These are phyloP conservation scores for Fonsecaea pedrosoi DNA, from an alignment of 2,329 filamentous ascomycete species.

Conservation along the genomic window DNA sequence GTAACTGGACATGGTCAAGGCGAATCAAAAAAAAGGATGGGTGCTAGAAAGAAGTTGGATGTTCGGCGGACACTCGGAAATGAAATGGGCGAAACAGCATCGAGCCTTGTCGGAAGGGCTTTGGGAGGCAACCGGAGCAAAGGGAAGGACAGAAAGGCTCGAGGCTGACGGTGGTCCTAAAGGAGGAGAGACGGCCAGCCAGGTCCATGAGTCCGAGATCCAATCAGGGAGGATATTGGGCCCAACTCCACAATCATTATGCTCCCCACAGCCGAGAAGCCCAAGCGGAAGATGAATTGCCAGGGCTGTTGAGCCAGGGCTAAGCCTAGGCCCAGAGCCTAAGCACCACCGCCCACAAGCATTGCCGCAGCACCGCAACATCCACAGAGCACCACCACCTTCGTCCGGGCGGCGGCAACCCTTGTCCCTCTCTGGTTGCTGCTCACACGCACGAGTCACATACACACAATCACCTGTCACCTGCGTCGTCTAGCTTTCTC, in stretches of 20 bases:
- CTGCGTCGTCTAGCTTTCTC: constrained; percentile 15
- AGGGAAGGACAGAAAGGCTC: constrained; percentile 19
- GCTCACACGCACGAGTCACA: constrained; percentile 21
- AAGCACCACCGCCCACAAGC: background rate
- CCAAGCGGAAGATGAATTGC: background rate
- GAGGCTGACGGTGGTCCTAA: background rate
- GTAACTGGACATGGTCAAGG: background rate
- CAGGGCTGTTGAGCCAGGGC: background rate
- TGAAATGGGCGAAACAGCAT: background rate
- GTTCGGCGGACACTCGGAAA: background rate
- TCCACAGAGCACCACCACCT: background rate
- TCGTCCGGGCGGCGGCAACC: background rate
- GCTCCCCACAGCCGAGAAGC: constrained; percentile 17
- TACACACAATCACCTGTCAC: constrained; percentile 16
- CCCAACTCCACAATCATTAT: constrained; percentile 17
- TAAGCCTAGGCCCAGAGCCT: background rate
- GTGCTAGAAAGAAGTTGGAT: background rate
- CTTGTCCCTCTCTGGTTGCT: constrained; percentile 5
- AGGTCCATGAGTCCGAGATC: constrained; percentile 18
- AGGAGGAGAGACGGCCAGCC: constrained; percentile 13
- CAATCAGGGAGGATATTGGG: constrained; percentile 10
- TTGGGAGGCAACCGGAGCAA: constrained; percentile 17
- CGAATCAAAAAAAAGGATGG: background rate
- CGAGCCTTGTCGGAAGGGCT: constrained; percentile 15
- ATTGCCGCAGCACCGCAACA: background rate